These are phyloP conservation scores for Parathielavia appendiculata DNA, from an alignment of 495 filamentous ascomycete genomes.

Conservation along the genomic window DNA sequence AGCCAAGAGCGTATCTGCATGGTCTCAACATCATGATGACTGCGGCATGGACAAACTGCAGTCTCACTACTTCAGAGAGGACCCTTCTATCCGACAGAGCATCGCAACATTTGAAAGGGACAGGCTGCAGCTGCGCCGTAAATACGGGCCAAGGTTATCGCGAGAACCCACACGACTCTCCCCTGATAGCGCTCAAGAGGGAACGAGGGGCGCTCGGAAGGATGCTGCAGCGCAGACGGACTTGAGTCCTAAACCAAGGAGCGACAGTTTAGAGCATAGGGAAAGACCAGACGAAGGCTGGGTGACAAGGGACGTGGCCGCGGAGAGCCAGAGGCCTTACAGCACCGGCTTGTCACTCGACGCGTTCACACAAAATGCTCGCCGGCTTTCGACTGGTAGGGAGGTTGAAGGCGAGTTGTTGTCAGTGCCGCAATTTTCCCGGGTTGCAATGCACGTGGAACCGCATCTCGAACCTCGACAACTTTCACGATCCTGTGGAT, in stretches of 20 bases:
- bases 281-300: not conserved
- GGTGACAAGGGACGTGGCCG: not conserved
- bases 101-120: not conserved
- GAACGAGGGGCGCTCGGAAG: not conserved
- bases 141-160: not conserved
- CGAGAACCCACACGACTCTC: no score
- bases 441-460: not conserved
- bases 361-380: not conserved
- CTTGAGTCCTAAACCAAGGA: not conserved
- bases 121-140: not conserved
- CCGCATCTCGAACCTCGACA: not conserved
- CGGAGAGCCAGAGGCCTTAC: not conserved
- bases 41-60: not conserved
- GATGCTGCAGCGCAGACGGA: conserved; percentile 13
- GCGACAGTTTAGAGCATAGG: not conserved
- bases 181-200: not conserved
- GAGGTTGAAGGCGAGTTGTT: not conserved
- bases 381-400: not conserved
- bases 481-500: not conserved
- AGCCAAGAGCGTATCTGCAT: conserved; percentile 30
- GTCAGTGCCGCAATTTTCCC: not conserved
- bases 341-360: not conserved
- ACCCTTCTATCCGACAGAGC: not conserved
- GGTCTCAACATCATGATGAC: conserved; percentile 27
- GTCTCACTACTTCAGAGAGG: not conserved